phyloP scores from a whole-genome alignment of 108 stramenopile genomes.

The Cyclotella cryptica region DNA sequence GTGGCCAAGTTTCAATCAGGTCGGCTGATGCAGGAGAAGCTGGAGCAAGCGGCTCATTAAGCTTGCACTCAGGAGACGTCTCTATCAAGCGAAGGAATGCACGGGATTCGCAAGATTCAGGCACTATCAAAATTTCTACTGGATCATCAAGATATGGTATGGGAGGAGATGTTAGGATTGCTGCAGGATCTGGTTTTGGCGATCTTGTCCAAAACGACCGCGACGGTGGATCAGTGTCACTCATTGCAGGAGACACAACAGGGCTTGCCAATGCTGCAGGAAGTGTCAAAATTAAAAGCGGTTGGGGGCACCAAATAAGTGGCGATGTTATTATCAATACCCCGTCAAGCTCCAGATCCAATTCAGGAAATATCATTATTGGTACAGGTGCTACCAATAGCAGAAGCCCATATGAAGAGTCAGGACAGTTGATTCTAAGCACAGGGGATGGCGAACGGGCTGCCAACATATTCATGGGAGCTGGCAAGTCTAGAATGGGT shows the following conservation, averaged over 20 bases:
- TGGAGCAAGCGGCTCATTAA: constrained; percentile 13
- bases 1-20: background rate
- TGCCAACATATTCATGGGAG: background rate
- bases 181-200: constrained; percentile 24
- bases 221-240: constrained; percentile 24
- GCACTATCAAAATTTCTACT: constrained; percentile 17
- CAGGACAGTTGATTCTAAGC: background rate
- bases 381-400: constrained; percentile 1
- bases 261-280: constrained; percentile 30
- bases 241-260: constrained; percentile 20
- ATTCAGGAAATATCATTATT: constrained; percentile 28
- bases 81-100: background rate
- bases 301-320: constrained; percentile 15
- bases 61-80: constrained; percentile 16
- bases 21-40: constrained; percentile 15
- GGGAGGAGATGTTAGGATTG: constrained; percentile 21
- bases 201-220: constrained; percentile 11
- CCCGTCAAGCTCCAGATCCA: constrained; percentile 13
- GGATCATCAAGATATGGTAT: constrained; percentile 3
- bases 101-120: constrained; percentile 1
- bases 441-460: background rate
- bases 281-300: constrained; percentile 23
- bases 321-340: constrained; percentile 27
- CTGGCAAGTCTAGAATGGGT: constrained; percentile 3
- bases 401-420: constrained; percentile 9